Evolutionary conservation across 305 asterid species (phyloP).

Genomic region (Fraxinus sp.): DNA sequence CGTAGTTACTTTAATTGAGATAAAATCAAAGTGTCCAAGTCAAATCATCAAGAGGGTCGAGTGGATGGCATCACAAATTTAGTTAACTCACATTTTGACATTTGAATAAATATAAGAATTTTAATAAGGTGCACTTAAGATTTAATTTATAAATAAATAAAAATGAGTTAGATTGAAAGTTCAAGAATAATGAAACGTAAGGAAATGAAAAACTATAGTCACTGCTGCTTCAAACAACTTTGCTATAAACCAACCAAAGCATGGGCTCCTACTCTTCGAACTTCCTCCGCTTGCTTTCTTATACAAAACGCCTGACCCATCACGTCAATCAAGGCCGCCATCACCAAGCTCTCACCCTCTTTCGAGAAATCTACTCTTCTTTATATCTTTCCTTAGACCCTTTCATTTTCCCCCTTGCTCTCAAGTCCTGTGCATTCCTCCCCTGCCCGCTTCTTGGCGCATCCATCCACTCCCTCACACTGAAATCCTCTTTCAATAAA

Average conservation of each 20-base stretch:
- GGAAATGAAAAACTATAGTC: not conserved
- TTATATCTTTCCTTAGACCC: conserved; percentile 41
- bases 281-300: conserved; percentile 37
- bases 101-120: too few relatives aligned
- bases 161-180: not conserved
- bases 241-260: not conserved
- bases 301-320: conserved; percentile 40
- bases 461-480: conserved; percentile 32
- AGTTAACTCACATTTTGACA: too few relatives aligned
- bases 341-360: conserved; percentile 37
- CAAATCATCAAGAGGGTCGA: too few relatives aligned
- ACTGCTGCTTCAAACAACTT: not conserved
- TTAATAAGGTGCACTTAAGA: not conserved
- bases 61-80: too few relatives aligned
- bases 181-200: not conserved
- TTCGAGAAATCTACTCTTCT: conserved; percentile 37
- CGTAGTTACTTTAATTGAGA: too few relatives aligned
- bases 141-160: too few relatives aligned
- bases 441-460: conserved; percentile 31
- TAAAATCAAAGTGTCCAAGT: too few relatives aligned
- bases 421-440: conserved; percentile 42
- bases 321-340: conserved; percentile 45
- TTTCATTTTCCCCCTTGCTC: conserved; percentile 45
- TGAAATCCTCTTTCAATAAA: conserved; percentile 24
- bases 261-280: conserved; percentile 38